phyloP scores from a whole-genome alignment of 164 flowering plant genomes.

The Vitis labrusca region DNA sequence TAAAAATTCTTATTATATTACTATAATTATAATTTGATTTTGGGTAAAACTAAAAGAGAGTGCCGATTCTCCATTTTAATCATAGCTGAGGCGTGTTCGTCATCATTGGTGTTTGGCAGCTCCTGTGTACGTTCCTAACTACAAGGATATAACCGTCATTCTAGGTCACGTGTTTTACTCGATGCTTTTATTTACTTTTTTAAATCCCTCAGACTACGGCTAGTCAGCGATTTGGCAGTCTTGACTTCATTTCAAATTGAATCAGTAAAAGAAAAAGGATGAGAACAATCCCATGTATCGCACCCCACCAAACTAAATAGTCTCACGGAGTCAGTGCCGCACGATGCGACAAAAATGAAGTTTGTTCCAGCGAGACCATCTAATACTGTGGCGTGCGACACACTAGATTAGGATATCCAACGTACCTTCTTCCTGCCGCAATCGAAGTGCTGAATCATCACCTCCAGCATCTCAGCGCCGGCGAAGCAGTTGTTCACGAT shows the following conservation, averaged over 20 bases:
- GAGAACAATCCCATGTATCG: background rate
- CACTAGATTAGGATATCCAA: background rate
- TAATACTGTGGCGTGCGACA: background rate
- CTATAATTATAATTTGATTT: too few relatives aligned
- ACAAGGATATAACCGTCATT: background rate
- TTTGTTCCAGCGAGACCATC: background rate
- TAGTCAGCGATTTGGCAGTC: background rate
- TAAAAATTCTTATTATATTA: background rate
- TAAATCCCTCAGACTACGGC: background rate
- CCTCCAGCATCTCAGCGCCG: slow-evolving; percentile 72
- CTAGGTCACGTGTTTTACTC: background rate
- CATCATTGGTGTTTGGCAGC: slow-evolving; percentile 10
- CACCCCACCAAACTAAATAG: background rate
- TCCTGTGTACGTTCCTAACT: too few relatives aligned
- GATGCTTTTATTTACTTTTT: background rate
- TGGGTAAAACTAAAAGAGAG: background rate
- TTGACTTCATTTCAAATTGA: background rate
- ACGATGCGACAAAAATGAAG: too few relatives aligned
- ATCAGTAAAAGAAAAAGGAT: background rate
- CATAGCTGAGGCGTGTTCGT: background rate
- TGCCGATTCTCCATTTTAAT: background rate
- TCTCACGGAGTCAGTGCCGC: background rate
- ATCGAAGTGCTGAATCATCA: slow-evolving; percentile 53
- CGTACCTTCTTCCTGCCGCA: slow-evolving; percentile 72
- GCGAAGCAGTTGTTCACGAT: slow-evolving; percentile 81